Percentiles rank a stretch among this genome's conserved stretches.
Conservation (phyloP, 805 yeast genomes). For the Myxozyma nipponensis region DNA sequence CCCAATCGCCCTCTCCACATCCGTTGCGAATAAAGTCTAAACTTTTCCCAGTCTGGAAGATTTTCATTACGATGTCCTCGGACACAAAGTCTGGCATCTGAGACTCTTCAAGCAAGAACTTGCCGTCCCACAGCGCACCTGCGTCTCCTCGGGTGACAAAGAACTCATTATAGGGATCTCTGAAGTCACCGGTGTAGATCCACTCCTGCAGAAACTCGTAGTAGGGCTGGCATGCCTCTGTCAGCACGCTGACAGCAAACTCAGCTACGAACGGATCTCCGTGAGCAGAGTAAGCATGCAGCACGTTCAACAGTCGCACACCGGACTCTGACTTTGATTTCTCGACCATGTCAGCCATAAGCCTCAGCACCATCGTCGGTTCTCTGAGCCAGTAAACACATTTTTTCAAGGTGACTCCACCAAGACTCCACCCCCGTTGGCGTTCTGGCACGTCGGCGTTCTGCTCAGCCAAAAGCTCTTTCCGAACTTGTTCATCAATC, state of each 20-base stretch:
- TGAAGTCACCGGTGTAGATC: constrained; percentile 64
- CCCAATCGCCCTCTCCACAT: constrained; percentile 70
- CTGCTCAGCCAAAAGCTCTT: constrained; percentile 35
- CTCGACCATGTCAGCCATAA: constrained; percentile 47
- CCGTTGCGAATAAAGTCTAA: constrained; percentile 57
- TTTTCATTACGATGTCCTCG: constrained; percentile 30
- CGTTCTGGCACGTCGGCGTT: constrained; percentile 21
- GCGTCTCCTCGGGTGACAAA: constrained; percentile 42
- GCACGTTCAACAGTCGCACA: constrained; percentile 51
- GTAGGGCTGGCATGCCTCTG: constrained; percentile 54
- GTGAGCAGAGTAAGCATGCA: constrained; percentile 50
- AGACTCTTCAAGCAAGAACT: constrained; percentile 29
- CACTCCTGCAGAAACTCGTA: constrained; percentile 57
- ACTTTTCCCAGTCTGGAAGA: constrained; percentile 60
- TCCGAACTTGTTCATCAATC: constrained; percentile 41
- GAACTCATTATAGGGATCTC: constrained; percentile 56
- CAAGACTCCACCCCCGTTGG: constrained; percentile 17
- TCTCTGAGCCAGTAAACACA: constrained; percentile 46
- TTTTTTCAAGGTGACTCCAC: constrained; percentile 35
- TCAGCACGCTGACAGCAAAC: constrained; percentile 46
- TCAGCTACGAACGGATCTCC: constrained; percentile 58
- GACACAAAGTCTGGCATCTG: constrained; percentile 43
- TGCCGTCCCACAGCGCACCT: constrained; percentile 26
- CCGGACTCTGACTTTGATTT: constrained; percentile 41
- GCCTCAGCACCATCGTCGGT: constrained; percentile 54